A percentile compares a stretch with the other conserved stretches of the same genome.
Evolutionary conservation across 1,139 yeast genomes (phyloP).

Genomic region (Pichia sp.): DNA sequence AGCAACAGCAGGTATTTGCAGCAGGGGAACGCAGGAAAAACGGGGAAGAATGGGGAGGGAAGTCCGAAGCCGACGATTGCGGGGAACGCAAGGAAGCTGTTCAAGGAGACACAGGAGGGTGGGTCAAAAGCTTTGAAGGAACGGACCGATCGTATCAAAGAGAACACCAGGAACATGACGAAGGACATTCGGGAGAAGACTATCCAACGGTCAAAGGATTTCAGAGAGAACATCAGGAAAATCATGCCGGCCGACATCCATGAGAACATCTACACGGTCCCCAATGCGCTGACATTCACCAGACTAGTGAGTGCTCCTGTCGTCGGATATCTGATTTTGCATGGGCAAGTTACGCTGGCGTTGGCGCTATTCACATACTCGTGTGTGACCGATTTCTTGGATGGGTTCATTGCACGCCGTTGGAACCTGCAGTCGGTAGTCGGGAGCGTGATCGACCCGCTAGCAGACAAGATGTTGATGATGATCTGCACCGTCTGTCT

Average conservation of each 20-base stretch:
- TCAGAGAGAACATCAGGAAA: constrained; percentile 28
- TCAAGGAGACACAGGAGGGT: constrained; percentile 7
- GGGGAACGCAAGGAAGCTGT: constrained; percentile 8
- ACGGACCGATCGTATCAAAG: constrained; percentile 2
- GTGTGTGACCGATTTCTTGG: constrained; percentile 84
- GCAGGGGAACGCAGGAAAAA: not conserved
- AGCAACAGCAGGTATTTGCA: too few species aligned
- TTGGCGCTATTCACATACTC: constrained; percentile 74
- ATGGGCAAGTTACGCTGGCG: constrained; percentile 59
- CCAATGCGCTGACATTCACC: constrained; percentile 77
- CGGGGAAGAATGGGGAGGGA: not conserved
- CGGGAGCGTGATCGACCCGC: constrained; percentile 90
- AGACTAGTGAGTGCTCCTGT: constrained; percentile 76
- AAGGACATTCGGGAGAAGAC: constrained; percentile 22
- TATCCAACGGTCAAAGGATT: constrained; percentile 18
- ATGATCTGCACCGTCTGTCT: constrained; percentile 76
- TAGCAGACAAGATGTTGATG: constrained; percentile 93
- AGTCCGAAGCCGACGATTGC: not conserved
- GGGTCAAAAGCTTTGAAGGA: constrained; percentile 9
- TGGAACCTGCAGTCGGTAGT: constrained; percentile 74
- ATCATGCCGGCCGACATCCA: constrained; percentile 37
- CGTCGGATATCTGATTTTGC: constrained; percentile 71
- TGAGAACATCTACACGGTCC: constrained; percentile 72
- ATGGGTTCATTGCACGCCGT: constrained; percentile 83
- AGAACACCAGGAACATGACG: constrained; percentile 15